These are phyloP conservation scores for Zostera marina DNA, from an alignment of 116 monocot genomes.

Conservation along the genomic window DNA sequence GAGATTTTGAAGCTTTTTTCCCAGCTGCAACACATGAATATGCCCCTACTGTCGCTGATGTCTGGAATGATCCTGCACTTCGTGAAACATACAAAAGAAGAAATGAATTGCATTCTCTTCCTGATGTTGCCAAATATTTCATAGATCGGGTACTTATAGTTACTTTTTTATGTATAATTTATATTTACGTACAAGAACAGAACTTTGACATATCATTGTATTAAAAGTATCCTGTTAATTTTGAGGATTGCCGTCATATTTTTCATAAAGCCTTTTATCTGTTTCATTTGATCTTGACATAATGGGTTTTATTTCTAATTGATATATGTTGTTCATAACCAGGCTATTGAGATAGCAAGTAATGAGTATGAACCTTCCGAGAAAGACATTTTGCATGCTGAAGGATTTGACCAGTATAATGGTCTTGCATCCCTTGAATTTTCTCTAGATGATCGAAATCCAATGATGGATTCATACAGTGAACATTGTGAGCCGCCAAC, in stretches of 20 bases:
- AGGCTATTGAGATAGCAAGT: slow-evolving; percentile 80
- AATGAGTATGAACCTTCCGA: slow-evolving; percentile 78
- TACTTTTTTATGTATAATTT: not conserved
- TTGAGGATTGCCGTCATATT: not conserved
- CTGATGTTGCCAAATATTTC: slow-evolving; percentile 71
- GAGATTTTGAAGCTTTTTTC: slow-evolving; percentile 67
- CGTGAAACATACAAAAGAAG: slow-evolving; percentile 71
- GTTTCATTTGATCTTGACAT: not conserved
- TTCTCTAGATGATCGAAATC: slow-evolving; percentile 57
- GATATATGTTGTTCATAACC: not conserved
- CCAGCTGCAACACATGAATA: slow-evolving; percentile 84
- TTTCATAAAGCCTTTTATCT: not conserved
- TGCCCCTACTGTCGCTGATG: slow-evolving; percentile 65
- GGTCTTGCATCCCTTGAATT: slow-evolving; percentile 70
- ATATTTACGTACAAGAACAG: not conserved
- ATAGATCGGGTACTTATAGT: slow-evolving; percentile 14
- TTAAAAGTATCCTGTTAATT: not conserved
- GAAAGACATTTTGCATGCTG: slow-evolving; percentile 61
- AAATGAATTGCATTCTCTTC: slow-evolving; percentile 62
- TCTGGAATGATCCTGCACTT: slow-evolving; percentile 67
- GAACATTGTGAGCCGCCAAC: no score
- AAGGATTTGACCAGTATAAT: slow-evolving; percentile 73
- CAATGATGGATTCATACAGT: slow-evolving; percentile 31
- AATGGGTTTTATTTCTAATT: not conserved
- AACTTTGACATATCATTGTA: not conserved